Percentiles rank a stretch among this genome's conserved stretches.
Conservation (phyloP, 2,329 filamentous ascomycete genomes). For the Biscogniauxia sp. region DNA sequence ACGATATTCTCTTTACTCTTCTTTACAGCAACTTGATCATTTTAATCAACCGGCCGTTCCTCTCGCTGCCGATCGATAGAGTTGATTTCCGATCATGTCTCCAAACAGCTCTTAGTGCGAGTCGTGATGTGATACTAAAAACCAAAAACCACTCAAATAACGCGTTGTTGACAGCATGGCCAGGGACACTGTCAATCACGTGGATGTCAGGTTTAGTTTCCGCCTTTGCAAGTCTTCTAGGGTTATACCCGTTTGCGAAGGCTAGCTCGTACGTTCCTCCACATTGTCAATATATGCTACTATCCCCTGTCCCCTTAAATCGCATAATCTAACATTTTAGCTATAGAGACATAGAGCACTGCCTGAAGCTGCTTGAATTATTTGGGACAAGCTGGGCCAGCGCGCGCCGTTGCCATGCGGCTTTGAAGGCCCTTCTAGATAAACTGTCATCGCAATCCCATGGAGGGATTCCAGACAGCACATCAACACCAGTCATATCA, state of each 20-base stretch:
- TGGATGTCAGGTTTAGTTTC: constrained; percentile 11
- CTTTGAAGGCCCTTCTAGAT: constrained; percentile 2
- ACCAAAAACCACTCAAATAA: background rate
- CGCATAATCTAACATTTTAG: background rate
- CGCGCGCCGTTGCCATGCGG: constrained; percentile 5
- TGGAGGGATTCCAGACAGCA: background rate
- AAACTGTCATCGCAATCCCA: background rate
- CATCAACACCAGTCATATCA: background rate
- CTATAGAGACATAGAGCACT: constrained; percentile 1
- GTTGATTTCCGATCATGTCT: constrained; percentile 11
- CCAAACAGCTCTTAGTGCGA: constrained; percentile 7
- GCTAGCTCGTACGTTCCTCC: constrained; percentile 2
- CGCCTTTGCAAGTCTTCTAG: constrained; percentile 7
- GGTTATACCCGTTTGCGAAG: constrained; percentile 7
- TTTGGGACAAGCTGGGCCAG: constrained; percentile 7
- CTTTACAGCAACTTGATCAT: constrained; percentile 8
- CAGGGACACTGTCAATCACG: constrained; percentile 6
- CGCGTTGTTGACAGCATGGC: constrained; percentile 4
- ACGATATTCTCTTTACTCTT: constrained; percentile 6
- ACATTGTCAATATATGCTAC: background rate
- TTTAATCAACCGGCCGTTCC: constrained; percentile 10
- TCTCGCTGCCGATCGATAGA: constrained; percentile 3
- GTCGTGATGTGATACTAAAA: constrained; percentile 3
- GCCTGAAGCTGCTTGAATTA: constrained; percentile 2
- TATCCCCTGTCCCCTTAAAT: background rate